A percentile compares a stretch with the other conserved stretches of the same genome.
Conservation (phyloP, 1,139 yeast genomes). For the Pneumocystis jirovecii region DNA sequence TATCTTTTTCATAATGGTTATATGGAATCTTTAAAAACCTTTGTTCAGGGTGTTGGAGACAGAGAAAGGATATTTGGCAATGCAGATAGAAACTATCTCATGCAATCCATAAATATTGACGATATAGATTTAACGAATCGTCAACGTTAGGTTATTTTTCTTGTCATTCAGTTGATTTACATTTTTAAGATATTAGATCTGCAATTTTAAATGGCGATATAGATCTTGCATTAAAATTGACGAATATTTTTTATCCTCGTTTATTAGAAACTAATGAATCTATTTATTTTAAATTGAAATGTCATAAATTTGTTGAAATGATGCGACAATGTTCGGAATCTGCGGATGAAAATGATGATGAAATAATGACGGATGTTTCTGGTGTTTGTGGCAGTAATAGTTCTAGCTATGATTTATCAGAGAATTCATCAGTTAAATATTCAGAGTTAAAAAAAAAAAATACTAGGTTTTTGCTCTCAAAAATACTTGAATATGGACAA, state of each 20-base stretch:
- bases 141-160: constrained; percentile 35
- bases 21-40: constrained; percentile 49
- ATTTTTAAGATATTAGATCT: neutral
- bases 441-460: neutral
- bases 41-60: constrained; percentile 33
- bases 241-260: constrained; percentile 33
- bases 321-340: constrained; percentile 20
- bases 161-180: constrained; percentile 21
- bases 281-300: constrained; percentile 39
- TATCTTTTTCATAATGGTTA: constrained; percentile 66
- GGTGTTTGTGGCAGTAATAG: constrained; percentile 6
- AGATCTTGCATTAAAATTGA: constrained; percentile 32
- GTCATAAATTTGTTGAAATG: constrained; percentile 37
- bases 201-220: constrained; percentile 29
- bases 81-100: neutral
- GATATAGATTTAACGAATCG: constrained; percentile 31
- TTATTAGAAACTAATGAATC: constrained; percentile 31
- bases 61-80: neutral
- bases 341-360: constrained; percentile 9
- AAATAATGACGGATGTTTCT: constrained; percentile 8
- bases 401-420: constrained; percentile 4
- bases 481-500: constrained; percentile 36
- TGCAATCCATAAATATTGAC: constrained; percentile 13
- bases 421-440: neutral
- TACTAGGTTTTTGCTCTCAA: constrained; percentile 20